phyloP scores from a whole-genome alignment of 441 rosid genomes.

The Hura crepitans region DNA sequence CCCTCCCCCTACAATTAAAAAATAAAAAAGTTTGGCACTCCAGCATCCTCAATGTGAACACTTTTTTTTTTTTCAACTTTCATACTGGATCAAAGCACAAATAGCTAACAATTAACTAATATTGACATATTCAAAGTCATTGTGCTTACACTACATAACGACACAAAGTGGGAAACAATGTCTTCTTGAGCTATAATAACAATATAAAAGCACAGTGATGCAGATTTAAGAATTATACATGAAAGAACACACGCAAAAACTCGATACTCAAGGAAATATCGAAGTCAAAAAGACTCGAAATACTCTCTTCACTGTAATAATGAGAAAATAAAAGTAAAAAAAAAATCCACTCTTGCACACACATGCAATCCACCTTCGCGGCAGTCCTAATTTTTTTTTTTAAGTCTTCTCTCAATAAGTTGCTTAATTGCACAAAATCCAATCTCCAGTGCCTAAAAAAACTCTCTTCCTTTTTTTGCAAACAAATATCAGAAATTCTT shows the following conservation, averaged over 20 bases:
- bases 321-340: too few species aligned
- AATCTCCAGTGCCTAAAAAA: not conserved
- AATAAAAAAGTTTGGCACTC: too few species aligned
- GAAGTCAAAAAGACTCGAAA: not conserved
- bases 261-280: not conserved
- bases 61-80: not conserved
- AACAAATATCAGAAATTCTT: not conserved
- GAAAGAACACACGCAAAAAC: not conserved
- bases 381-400: not conserved
- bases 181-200: not conserved
- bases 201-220: not conserved
- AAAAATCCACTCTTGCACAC: not conserved
- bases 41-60: too few species aligned
- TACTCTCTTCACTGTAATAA: too few species aligned
- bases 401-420: not conserved
- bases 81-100: not conserved
- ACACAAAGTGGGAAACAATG: not conserved
- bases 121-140: not conserved
- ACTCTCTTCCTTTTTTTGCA: not conserved
- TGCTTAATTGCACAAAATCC: not conserved
- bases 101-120: not conserved
- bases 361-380: too few species aligned
- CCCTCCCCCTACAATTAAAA: not conserved
- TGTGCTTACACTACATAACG: not conserved
- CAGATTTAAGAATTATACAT: not conserved